A percentile compares a stretch with the other conserved stretches of the same genome.
These are phyloP conservation scores for Dacryopinax primogenitus DNA, from an alignment of 768 basidiomycete species.

Conservation along the genomic window DNA sequence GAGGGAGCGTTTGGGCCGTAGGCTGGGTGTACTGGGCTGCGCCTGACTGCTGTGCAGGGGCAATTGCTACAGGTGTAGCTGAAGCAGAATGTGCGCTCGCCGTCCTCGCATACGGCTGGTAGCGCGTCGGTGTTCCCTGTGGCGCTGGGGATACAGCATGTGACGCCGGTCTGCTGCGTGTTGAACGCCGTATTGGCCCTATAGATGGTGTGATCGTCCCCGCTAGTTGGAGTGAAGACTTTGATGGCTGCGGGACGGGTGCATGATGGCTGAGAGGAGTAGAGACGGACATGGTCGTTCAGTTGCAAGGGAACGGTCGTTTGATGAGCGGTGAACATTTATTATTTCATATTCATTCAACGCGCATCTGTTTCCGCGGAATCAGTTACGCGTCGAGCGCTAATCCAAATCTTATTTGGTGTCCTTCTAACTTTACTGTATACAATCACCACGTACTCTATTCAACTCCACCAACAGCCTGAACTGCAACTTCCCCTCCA, in stretches of 20 bases:
- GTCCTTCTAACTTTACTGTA: too few species aligned
- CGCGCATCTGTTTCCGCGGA: too few species aligned
- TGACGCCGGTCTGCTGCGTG: background rate
- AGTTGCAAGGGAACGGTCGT: too few species aligned
- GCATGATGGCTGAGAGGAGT: too few species aligned
- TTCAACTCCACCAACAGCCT: too few species aligned
- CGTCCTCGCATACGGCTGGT: background rate
- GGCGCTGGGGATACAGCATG: background rate
- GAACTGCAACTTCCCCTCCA: too few species aligned
- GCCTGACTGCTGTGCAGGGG: background rate
- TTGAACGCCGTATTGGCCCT: background rate
- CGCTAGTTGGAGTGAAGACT: background rate
- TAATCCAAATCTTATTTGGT: too few species aligned
- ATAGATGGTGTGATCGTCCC: background rate
- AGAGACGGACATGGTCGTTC: too few species aligned
- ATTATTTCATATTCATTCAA: too few species aligned
- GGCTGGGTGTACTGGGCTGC: background rate
- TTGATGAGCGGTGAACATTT: too few species aligned
- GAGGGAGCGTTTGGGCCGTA: background rate
- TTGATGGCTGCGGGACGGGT: background rate
- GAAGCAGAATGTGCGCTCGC: background rate
- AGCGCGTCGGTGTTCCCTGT: background rate
- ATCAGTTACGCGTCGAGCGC: too few species aligned
- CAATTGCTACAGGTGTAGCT: background rate
- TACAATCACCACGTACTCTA: too few species aligned